These are phyloP conservation scores for Boletus coccyginus DNA, from an alignment of 768 basidiomycete species.

Conservation along the genomic window DNA sequence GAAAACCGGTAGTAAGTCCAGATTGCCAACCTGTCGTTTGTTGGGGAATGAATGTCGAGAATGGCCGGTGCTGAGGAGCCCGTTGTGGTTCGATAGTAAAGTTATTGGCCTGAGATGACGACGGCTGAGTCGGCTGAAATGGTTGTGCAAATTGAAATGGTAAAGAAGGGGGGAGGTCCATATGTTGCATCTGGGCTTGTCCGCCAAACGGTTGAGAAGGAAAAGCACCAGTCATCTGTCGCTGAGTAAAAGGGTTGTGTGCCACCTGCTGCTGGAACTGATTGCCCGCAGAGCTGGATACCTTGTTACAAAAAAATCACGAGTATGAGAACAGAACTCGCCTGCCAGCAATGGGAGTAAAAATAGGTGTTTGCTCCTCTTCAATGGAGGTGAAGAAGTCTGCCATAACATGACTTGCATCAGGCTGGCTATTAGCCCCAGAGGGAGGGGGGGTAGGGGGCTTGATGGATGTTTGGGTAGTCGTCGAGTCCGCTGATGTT, in stretches of 20 bases:
- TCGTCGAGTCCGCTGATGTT: slow-evolving; percentile 19
- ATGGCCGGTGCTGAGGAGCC: slow-evolving; percentile 47
- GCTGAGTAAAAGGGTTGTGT: slow-evolving; percentile 77
- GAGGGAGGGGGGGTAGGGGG: slow-evolving; percentile 24
- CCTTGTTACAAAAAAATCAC: slow-evolving; percentile 9
- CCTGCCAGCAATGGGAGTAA: slow-evolving; percentile 63
- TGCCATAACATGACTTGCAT: slow-evolving; percentile 48
- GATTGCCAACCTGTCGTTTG: slow-evolving; percentile 46
- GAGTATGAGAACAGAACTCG: background rate
- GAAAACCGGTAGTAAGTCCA: slow-evolving; percentile 45
- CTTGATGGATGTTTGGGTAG: slow-evolving; percentile 20
- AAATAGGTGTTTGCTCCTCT: slow-evolving; percentile 69
- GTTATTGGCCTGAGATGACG: slow-evolving; percentile 14
- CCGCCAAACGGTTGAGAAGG: slow-evolving; percentile 41
- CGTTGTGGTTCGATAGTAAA: slow-evolving; percentile 36
- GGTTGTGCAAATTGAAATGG: slow-evolving; percentile 32
- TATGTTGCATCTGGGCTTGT: slow-evolving; percentile 51
- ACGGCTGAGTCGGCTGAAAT: slow-evolving; percentile 13
- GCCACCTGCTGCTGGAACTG: slow-evolving; percentile 57
- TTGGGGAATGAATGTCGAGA: slow-evolving; percentile 53
- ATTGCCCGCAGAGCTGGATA: slow-evolving; percentile 42
- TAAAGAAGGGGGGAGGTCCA: slow-evolving; percentile 53
- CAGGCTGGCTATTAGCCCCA: slow-evolving; percentile 30
- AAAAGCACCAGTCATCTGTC: slow-evolving; percentile 50
- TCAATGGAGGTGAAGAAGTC: slow-evolving; percentile 95